These are phyloP conservation scores for Panaeolus cyanescens DNA, from an alignment of 768 basidiomycete species.

Conservation along the genomic window DNA sequence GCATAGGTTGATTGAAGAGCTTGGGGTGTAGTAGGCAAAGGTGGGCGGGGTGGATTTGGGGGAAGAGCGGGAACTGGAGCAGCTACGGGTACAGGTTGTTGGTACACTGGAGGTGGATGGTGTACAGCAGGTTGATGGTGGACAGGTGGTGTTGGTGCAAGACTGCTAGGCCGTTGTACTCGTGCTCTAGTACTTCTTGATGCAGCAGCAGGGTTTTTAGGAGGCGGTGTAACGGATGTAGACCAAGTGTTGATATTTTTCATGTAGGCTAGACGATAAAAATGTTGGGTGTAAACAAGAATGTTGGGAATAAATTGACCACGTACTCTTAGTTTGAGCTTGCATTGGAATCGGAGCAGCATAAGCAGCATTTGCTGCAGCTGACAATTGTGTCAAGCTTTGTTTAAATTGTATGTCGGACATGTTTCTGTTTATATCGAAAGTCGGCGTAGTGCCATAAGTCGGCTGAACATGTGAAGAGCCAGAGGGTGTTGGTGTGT, in stretches of 20 bases:
- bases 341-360: conserved; percentile 40
- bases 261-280: conserved; percentile 41
- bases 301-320: conserved; percentile 2
- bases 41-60: conserved; percentile 54
- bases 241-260: conserved; percentile 78
- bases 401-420: conserved; percentile 66
- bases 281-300: conserved; percentile 4
- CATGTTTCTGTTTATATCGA: conserved; percentile 43
- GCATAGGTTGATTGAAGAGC: conserved; percentile 83
- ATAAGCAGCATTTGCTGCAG: conserved; percentile 39
- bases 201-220: conserved; percentile 36
- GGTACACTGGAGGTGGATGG: conserved; percentile 31
- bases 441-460: conserved; percentile 27
- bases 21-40: conserved; percentile 65
- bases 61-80: conserved; percentile 35
- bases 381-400: conserved; percentile 55
- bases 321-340: conserved; percentile 37
- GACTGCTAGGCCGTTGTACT: conserved; percentile 43
- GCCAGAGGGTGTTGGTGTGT: conserved; percentile 21
- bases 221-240: conserved; percentile 54
- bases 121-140: conserved; percentile 23
- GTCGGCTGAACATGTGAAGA: conserved; percentile 17
- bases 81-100: conserved; percentile 30
- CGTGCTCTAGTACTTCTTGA: conserved; percentile 44
- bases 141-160: conserved; percentile 33